Evolutionary conservation across 1,284 basidiomycete species (phyloP).

Genomic region (Sphaerobolus stellatus): DNA sequence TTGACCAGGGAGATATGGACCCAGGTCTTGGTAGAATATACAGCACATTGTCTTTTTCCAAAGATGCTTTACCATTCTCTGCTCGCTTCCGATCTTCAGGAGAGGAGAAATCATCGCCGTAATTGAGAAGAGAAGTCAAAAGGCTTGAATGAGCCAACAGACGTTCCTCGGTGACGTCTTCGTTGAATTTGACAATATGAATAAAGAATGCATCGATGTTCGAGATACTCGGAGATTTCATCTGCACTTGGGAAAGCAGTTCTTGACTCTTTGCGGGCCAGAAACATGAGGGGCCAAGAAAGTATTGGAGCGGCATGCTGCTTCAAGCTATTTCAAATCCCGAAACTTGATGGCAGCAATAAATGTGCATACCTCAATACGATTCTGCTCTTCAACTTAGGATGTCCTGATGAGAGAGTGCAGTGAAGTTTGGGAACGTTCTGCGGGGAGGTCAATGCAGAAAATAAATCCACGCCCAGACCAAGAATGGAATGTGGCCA

Average conservation of each 20-base stretch:
- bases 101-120: constrained; percentile 77
- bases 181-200: constrained; percentile 77
- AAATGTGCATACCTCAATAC: too few relatives aligned
- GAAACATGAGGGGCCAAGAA: constrained; percentile 72
- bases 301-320: constrained; percentile 30
- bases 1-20: constrained; percentile 93
- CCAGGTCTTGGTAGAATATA: constrained; percentile 81
- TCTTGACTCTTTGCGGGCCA: constrained; percentile 69
- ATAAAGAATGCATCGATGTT: constrained; percentile 84
- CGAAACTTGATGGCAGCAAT: too few relatives aligned
- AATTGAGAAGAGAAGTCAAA: constrained; percentile 76
- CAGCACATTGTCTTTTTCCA: constrained; percentile 43
- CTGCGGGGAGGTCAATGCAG: too few relatives aligned
- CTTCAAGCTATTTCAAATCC: too few relatives aligned
- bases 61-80: constrained; percentile 24
- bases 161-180: constrained; percentile 51
- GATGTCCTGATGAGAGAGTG: too few relatives aligned
- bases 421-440: too few relatives aligned
- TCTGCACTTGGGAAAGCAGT: constrained; percentile 66
- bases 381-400: too few relatives aligned
- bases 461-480: too few relatives aligned
- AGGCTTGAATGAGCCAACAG: constrained; percentile 44
- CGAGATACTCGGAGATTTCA: constrained; percentile 50
- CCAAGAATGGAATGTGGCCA: too few relatives aligned
- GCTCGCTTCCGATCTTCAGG: constrained; percentile 46